Conservation (phyloP, 169 alveolate genomes). For the Ichthyophthirius multifiliis region DNA sequence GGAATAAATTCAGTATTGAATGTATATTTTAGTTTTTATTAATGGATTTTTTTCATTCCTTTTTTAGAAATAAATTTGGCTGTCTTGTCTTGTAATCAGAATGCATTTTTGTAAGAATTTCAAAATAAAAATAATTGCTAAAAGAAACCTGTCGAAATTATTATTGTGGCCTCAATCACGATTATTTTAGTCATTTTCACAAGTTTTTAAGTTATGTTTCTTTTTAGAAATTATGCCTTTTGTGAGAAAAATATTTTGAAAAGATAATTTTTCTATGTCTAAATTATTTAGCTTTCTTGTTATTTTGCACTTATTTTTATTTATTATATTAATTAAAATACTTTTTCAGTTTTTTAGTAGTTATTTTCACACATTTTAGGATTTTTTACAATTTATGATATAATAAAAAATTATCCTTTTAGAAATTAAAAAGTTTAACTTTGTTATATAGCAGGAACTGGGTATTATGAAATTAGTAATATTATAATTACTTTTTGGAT, state of each 20-base stretch:
- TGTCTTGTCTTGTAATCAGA: background rate
- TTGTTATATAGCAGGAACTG: background rate
- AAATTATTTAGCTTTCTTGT: background rate
- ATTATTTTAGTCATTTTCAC: background rate
- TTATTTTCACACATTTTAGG: background rate
- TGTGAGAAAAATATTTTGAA: background rate
- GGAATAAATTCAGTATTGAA: background rate
- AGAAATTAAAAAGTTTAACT: background rate
- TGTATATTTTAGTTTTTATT: slow-evolving; percentile 3
- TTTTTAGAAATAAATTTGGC: background rate
- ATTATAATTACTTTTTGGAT: background rate
- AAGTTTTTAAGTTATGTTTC: background rate
- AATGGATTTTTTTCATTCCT: slow-evolving; percentile 14
- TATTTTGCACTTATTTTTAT: background rate
- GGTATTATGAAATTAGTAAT: background rate
- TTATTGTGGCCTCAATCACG: background rate
- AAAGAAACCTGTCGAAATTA: background rate
- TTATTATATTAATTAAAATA: background rate
- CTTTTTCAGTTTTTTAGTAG: background rate
- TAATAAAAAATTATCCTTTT: background rate
- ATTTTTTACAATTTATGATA: background rate
- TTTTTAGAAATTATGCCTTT: slow-evolving; percentile 9
- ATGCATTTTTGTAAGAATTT: background rate
- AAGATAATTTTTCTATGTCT: background rate
- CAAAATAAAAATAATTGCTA: background rate